A percentile compares a stretch with the other conserved stretches of the same genome.
These are phyloP conservation scores for Aspergillus diversus DNA, from an alignment of 495 filamentous ascomycete species.

Conservation along the genomic window DNA sequence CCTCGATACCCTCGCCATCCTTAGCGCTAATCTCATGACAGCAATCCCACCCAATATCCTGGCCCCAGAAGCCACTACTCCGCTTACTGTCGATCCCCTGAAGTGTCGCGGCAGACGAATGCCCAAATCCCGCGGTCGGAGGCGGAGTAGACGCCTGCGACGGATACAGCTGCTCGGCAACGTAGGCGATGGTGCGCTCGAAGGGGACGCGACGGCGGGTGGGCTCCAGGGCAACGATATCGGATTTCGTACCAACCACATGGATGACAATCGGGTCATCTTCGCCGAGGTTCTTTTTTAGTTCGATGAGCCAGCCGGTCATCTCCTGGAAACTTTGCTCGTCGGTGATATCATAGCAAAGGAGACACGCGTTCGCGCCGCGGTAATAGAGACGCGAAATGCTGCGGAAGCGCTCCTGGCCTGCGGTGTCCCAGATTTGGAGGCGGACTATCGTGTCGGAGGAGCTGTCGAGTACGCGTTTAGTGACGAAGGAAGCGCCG, in stretches of 20 bases:
- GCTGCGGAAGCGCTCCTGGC: slow-evolving; percentile 91
- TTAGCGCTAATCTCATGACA: slow-evolving; percentile 96
- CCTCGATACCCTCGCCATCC: slow-evolving; percentile 94
- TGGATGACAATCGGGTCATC: slow-evolving; percentile 82
- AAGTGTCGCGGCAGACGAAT: slow-evolving; percentile 46
- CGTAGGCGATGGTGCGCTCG: slow-evolving; percentile 91
- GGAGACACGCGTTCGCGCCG: slow-evolving; percentile 89
- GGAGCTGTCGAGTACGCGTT: slow-evolving; percentile 84
- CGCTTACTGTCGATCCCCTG: slow-evolving; percentile 75
- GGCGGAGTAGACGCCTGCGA: slow-evolving; percentile 65
- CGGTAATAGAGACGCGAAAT: slow-evolving; percentile 96
- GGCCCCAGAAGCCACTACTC: slow-evolving; percentile 84
- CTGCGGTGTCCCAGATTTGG: slow-evolving; percentile 94
- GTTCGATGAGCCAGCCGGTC: slow-evolving; percentile 86
- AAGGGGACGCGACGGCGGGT: slow-evolving; percentile 79
- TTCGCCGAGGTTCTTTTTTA: slow-evolving; percentile 65
- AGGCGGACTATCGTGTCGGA: slow-evolving; percentile 78
- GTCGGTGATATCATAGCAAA: slow-evolving; percentile 94
- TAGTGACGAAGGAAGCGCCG: slow-evolving; percentile 92
- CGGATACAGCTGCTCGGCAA: slow-evolving; percentile 84
- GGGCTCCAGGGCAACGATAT: slow-evolving; percentile 84
- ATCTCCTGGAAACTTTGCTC: slow-evolving; percentile 87
- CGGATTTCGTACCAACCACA: slow-evolving; percentile 93
- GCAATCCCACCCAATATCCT: slow-evolving; percentile 92
- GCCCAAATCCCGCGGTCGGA: slow-evolving; percentile 53